These are phyloP conservation scores for Sphagnum fallax DNA, from an alignment of 228 moss, liverwort and hornwort species.

Conservation along the genomic window DNA sequence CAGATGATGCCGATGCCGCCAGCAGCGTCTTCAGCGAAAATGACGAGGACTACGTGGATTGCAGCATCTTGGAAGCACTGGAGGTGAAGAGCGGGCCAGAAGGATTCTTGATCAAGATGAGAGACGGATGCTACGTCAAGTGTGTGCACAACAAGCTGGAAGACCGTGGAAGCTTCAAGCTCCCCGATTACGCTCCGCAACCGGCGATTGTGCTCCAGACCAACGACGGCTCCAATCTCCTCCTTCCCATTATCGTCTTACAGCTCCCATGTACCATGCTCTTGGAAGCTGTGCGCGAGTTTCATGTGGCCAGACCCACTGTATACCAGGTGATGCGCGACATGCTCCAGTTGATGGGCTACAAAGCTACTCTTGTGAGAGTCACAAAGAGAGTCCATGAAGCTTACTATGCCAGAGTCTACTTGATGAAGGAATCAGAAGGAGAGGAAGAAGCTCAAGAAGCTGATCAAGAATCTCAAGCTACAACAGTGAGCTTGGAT, in stretches of 20 bases:
- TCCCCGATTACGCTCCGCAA: slow-evolving; percentile 88
- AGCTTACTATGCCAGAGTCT: slow-evolving; percentile 85
- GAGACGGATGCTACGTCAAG: slow-evolving; percentile 73
- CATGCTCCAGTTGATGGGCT: slow-evolving; percentile 92
- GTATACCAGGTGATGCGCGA: slow-evolving; percentile 94
- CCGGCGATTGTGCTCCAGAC: slow-evolving; percentile 91
- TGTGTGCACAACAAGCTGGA: slow-evolving; percentile 88
- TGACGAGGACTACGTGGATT: slow-evolving; percentile 88
- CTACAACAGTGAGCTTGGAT: slow-evolving; percentile 49
- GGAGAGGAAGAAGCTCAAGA: slow-evolving; percentile 42
- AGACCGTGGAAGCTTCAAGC: slow-evolving; percentile 31
- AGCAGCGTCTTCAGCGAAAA: slow-evolving; percentile 47
- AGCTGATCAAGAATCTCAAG: too few relatives aligned
- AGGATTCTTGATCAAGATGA: slow-evolving; percentile 90
- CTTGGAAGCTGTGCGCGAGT: slow-evolving; percentile 83
- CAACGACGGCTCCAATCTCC: slow-evolving; percentile 70
- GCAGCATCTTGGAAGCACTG: slow-evolving; percentile 77
- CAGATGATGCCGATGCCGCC: too few relatives aligned
- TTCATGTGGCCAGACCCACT: slow-evolving; percentile 80
- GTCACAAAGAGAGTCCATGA: slow-evolving; percentile 92
- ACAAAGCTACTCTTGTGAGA: slow-evolving; percentile 79
- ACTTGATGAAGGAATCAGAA: slow-evolving; percentile 65
- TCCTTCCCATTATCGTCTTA: slow-evolving; percentile 81
- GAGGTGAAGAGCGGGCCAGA: slow-evolving; percentile 92
- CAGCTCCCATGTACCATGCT: slow-evolving; percentile 92